phyloP scores from a whole-genome alignment of 805 yeast genomes.

The Wickerhamiella sorbophila region DNA sequence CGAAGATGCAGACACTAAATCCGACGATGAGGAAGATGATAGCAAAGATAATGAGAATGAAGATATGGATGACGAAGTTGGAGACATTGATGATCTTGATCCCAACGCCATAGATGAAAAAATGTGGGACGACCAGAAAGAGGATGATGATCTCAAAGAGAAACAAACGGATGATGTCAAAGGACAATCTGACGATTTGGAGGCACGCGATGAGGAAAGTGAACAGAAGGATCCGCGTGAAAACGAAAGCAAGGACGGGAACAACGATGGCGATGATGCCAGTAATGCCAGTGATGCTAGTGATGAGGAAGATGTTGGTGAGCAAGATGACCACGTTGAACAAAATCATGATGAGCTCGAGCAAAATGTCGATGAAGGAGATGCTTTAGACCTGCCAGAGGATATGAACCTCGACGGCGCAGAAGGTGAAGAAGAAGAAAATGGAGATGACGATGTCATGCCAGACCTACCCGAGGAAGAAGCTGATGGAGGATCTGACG shows the following conservation, averaged over 20 bases:
- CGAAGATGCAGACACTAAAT: constrained; percentile 57
- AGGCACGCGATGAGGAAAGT: constrained; percentile 18
- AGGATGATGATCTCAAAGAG: constrained; percentile 50
- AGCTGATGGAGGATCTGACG: constrained; percentile 18
- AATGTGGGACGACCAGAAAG: constrained; percentile 93
- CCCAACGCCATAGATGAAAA: constrained; percentile 93
- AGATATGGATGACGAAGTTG: constrained; percentile 78
- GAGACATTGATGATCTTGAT: constrained; percentile 77
- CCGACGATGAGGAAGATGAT: constrained; percentile 33
- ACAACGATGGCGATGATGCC: constrained; percentile 26
- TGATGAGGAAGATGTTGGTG: constrained; percentile 34
- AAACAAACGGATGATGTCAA: constrained; percentile 64
- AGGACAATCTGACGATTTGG: constrained; percentile 28
- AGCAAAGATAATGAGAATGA: constrained; percentile 45
- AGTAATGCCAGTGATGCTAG: constrained; percentile 28
- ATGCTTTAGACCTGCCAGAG: constrained; percentile 81
- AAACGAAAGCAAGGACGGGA: constrained; percentile 22
- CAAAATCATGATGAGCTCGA: constrained; percentile 73
- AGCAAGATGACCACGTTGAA: constrained; percentile 43
- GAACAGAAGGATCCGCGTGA: constrained; percentile 16
- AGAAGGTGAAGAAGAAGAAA: constrained; percentile 23
- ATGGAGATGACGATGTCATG: constrained; percentile 21
- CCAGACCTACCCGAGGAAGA: constrained; percentile 15
- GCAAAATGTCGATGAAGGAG: constrained; percentile 50
- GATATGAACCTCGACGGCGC: constrained; percentile 74